A percentile compares a stretch with the other conserved stretches of the same genome.
phyloP scores from a whole-genome alignment of 768 basidiomycete genomes.

The Suillus plorans region DNA sequence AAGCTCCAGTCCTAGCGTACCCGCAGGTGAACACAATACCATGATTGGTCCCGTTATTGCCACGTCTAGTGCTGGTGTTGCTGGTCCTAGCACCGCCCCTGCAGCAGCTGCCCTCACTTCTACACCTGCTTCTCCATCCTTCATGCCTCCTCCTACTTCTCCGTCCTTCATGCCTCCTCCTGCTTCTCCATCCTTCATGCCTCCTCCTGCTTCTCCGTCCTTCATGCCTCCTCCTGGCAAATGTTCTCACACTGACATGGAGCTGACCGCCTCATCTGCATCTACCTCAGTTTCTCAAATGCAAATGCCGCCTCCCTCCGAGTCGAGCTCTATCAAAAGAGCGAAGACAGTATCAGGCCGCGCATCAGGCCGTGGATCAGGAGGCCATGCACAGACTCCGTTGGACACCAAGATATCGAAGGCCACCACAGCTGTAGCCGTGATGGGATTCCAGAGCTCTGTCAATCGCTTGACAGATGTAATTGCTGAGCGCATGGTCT shows the following conservation, averaged over 20 bases:
- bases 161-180: not conserved
- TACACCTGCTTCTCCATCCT: too few species aligned
- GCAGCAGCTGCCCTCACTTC: not conserved
- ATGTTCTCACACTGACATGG: not conserved
- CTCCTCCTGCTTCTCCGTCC: not conserved
- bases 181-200: too few species aligned
- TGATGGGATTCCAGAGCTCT: too few species aligned
- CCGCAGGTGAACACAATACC: too few species aligned
- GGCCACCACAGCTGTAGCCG: too few species aligned
- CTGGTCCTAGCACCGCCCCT: not conserved
- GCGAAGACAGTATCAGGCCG: not conserved
- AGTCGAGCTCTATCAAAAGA: not conserved
- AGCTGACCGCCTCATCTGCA: not conserved
- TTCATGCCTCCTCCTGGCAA: not conserved
- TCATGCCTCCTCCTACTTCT: not conserved
- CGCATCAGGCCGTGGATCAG: not conserved
- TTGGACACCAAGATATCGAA: too few species aligned
- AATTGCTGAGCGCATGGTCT: too few species aligned
- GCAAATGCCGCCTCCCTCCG: not conserved
- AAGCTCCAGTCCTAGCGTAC: too few species aligned
- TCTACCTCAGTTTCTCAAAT: not conserved
- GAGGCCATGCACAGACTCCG: not conserved
- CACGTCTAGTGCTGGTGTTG: not conserved
- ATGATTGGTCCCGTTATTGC: too few species aligned
- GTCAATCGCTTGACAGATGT: too few species aligned